Percentiles rank a stretch among this genome's conserved stretches.
Conservation (phyloP, 306 rosid genomes). For the Vigna reflexopilosa region DNA sequence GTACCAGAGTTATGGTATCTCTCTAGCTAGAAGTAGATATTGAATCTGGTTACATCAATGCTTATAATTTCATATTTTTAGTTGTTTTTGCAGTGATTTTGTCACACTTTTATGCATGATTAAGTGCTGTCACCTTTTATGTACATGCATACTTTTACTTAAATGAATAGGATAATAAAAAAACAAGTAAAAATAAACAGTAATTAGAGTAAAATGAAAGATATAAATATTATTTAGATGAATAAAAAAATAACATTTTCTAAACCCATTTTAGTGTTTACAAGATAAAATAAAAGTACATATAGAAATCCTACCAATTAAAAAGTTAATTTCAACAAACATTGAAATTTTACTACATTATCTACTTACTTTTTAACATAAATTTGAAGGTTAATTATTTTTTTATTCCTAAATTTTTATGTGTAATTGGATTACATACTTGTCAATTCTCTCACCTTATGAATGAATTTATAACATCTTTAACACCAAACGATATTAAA, state of each 20-base stretch:
- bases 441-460: too few species aligned
- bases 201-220: neutral
- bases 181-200: neutral
- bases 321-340: neutral
- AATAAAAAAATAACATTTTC: too few species aligned
- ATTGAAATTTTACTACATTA: too few species aligned
- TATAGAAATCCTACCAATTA: neutral
- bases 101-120: neutral
- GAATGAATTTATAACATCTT: too few species aligned
- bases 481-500: too few species aligned
- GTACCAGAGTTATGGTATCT: slow-evolving; percentile 40
- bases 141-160: neutral
- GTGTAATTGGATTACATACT: too few species aligned
- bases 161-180: neutral
- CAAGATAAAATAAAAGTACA: neutral
- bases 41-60: neutral
- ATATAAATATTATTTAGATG: too few species aligned
- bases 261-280: too few species aligned
- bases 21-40: neutral
- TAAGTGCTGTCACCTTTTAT: slow-evolving; percentile 13
- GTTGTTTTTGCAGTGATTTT: slow-evolving; percentile 11
- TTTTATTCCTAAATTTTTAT: too few species aligned
- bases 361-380: too few species aligned
- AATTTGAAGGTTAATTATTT: too few species aligned
- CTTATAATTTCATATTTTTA: neutral